Evolutionary conservation across 2,329 filamentous ascomycete genomes (phyloP), one percentile per base, ranked within the genome.

Genomic region (Lecanosticta acicola): DNA sequence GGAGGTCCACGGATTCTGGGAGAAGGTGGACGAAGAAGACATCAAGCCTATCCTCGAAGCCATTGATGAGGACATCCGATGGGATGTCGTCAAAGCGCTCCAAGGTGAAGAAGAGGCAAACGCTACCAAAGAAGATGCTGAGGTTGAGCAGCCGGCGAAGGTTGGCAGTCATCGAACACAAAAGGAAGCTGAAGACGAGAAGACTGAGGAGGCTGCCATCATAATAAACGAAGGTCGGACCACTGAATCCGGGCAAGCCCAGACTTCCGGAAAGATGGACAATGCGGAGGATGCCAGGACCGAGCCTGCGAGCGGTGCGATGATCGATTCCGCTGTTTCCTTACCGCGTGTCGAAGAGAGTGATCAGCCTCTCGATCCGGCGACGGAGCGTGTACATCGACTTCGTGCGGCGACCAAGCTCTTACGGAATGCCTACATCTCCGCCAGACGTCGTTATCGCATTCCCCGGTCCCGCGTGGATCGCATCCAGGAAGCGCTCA

Each of bases 361-460:
- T 19, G 41, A 32, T 2, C 42, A 39, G 18, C 42, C 45, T 9
- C 10, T 20, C 3, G 43, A 43, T 29, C 38, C 48, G 8, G 54
- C 50, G 35, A 50, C 40, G 20, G 61, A 63, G 21, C 60, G 60
- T 18, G 45, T 57, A 4, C 45, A 51, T 19, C 59, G 62, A 10
- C 64, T 74, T 3, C 67, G 71, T 40, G 62, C 66, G 26, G 71
- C 71, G 14, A 68, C 72, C 24, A 73, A 71, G 45, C 56, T 58
- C 2, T 79, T 97, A 64, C 91, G 94, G 64, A 77, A 80, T 3
- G 85, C 87, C 18, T 94, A 94, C 66, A 76, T 91, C 46, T 71
- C 78, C 4, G 89, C 90, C 21, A 94, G 94, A 70, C 83, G 86
- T 37, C 77, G 81, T 1, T 97, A 96, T 66, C 87, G 91, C 40